Evolutionary conservation across 208 protist species (phyloP), one percentile per base, ranked within the genome.

Genomic region (Porcisia deanei): DNA sequence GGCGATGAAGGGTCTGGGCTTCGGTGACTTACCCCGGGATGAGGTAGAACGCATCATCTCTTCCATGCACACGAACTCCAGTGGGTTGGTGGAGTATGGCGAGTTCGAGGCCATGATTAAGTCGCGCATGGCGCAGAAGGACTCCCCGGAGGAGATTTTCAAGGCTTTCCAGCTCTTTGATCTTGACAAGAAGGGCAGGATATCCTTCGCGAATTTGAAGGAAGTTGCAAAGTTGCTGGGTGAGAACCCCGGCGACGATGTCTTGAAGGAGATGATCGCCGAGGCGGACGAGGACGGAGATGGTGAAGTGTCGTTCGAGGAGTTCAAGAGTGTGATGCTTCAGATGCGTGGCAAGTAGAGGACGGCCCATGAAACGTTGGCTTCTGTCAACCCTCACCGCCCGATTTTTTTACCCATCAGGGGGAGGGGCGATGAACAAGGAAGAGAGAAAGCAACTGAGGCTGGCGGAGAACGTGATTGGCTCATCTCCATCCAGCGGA

Each of bases 181-280:
- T 79, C 87, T 98, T 9, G 97, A 99, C 75, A 94, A 98, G 77
- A 98, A 97, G 61, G 98, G 98, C 18, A 98, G 95, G 76, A 98
- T 99, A 25, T 96, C 95, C 18, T 98, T 99, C 72, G 92, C 96
- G 22, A 99, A 99, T 83, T 85, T 99, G 45, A 99, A 98, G 82
- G 83, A 96, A 81, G 97, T 99, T 16, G 96, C 97, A 47, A 97
- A 98, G 75, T 85, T 98, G 71, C 85, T 99, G 3, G 97, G 97
- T 10, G 98, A 99, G 77, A 97, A 98, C 84, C 90, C 99, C 5
- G 90, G 97, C 16, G 99, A 99, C 67, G 98, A 99, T 10, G 98
- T 99, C 49, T 84, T 99, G 45, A 88, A 98, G 82, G 97, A 98
- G 85, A 99, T 99, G 98, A 99, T 99, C 68, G 90, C 97, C 10